A percentile compares a stretch with the other conserved stretches of the same genome.
phyloP scores from a whole-genome alignment of 306 rosid genomes.

The Begonia fuchsioides region DNA sequence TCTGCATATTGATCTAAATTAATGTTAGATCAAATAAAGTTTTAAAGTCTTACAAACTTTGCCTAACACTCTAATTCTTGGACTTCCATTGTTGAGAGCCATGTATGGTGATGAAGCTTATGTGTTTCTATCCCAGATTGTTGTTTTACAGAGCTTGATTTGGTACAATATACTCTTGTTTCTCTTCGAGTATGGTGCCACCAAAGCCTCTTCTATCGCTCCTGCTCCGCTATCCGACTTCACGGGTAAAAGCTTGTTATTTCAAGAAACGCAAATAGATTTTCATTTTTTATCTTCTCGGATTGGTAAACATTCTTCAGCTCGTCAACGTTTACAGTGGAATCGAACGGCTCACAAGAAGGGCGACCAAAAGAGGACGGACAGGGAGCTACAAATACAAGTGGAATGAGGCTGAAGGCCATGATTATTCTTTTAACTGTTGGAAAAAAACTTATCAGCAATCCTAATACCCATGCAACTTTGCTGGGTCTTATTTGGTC shows the following conservation, averaged over 20 bases:
- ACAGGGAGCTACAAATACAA: slow-evolving; percentile 22
- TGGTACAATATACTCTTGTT: too few species aligned
- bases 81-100: slow-evolving; percentile 69
- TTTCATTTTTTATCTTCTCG: too few species aligned
- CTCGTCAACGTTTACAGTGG: slow-evolving; percentile 26
- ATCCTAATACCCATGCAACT: slow-evolving; percentile 95
- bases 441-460: slow-evolving; percentile 50
- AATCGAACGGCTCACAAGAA: slow-evolving; percentile 35
- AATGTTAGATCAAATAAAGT: too few species aligned
- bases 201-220: slow-evolving; percentile 29
- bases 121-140: slow-evolving; percentile 46
- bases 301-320: slow-evolving; percentile 1
- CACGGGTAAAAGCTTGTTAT: slow-evolving; percentile 32
- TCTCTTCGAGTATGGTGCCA: too few species aligned
- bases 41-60: too few species aligned
- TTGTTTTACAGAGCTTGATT: too few species aligned
- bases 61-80: slow-evolving; percentile 76
- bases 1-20: too few species aligned
- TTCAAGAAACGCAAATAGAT: background rate
- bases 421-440: slow-evolving; percentile 48
- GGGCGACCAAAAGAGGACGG: slow-evolving; percentile 49
- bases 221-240: slow-evolving; percentile 37
- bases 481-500: slow-evolving; percentile 69
- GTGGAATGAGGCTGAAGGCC: slow-evolving; percentile 28
- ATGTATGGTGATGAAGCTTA: slow-evolving; percentile 54